Evolutionary conservation across 108 stramenopile genomes (phyloP).

Genomic region (Cyclotella distinguenda): DNA sequence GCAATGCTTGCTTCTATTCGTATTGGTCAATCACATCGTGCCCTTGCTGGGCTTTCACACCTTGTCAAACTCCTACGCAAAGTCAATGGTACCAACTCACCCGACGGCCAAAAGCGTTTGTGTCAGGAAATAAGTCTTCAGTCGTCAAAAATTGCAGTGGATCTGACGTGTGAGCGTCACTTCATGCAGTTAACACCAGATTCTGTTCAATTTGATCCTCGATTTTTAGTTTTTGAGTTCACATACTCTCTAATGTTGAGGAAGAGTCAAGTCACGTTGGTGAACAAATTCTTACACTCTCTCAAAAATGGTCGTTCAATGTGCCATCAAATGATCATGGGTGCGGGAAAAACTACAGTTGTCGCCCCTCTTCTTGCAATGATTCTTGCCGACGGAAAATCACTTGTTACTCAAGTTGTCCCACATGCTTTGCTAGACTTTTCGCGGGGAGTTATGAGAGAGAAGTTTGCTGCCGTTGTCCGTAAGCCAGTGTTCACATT

Average conservation of each 20-base stretch:
- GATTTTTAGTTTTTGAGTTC: conserved; percentile 98
- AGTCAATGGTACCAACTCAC: conserved; percentile 61
- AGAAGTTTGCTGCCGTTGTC: conserved; percentile 95
- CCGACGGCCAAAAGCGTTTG: conserved; percentile 50
- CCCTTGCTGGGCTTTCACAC: conserved; percentile 62
- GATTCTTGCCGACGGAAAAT: conserved; percentile 95
- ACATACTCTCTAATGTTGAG: conserved; percentile 93
- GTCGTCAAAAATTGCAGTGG: conserved; percentile 75
- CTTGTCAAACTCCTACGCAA: conserved; percentile 67
- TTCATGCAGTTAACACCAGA: conserved; percentile 80
- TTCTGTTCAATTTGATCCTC: conserved; percentile 88
- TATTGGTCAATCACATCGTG: conserved; percentile 86
- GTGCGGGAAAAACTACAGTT: conserved; percentile 99
- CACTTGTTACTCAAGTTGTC: conserved; percentile 96
- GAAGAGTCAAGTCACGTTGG: conserved; percentile 94
- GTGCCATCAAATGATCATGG: conserved; percentile 99
- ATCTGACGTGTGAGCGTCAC: conserved; percentile 83
- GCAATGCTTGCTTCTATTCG: conserved; percentile 90
- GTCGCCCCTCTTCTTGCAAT: conserved; percentile 96
- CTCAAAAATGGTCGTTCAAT: conserved; percentile 76
- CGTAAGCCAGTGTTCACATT: conserved; percentile 98
- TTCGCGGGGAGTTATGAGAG: conserved; percentile 94
- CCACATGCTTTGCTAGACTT: conserved; percentile 98
- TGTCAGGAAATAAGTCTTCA: conserved; percentile 84
- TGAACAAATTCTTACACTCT: conserved; percentile 88